Evolutionary conservation across 192 early-diverging fungal species (phyloP).

Genomic region (Physocladia obscura): DNA sequence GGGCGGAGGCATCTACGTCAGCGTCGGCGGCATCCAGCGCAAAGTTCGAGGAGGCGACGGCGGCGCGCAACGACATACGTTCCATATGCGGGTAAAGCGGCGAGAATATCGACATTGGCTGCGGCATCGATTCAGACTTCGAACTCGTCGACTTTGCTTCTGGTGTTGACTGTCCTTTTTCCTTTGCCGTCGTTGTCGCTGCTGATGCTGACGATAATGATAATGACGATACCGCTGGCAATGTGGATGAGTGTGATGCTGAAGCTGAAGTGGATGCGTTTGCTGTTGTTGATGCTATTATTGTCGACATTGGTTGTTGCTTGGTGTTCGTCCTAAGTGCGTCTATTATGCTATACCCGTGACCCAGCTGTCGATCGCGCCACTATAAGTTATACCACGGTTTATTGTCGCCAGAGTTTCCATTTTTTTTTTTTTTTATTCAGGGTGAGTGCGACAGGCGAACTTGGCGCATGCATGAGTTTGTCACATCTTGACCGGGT

Average conservation of each 20-base stretch:
- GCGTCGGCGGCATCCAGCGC: conserved; percentile 2
- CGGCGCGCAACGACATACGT: background rate
- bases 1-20: background rate
- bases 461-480: too few species aligned
- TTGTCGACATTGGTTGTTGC: background rate
- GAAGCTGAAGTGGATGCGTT: too few species aligned
- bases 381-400: too few species aligned
- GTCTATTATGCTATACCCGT: background rate
- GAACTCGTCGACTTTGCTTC: background rate
- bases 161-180: background rate
- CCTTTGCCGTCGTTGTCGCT: background rate
- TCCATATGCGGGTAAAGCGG: conserved; percentile 23
- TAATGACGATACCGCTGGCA: background rate
- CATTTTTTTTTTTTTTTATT: too few species aligned
- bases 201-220: background rate
- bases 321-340: background rate
- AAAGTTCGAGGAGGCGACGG: conserved; percentile 6
- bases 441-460: too few species aligned
- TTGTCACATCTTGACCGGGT: background rate
- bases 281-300: background rate
- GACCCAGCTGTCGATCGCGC: background rate
- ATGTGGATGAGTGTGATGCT: background rate
- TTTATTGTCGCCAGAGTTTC: too few species aligned
- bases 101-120: background rate
- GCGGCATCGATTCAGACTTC: background rate